phyloP scores from a whole-genome alignment of 257 asterid species.

The Ophiorrhiza pumila region DNA sequence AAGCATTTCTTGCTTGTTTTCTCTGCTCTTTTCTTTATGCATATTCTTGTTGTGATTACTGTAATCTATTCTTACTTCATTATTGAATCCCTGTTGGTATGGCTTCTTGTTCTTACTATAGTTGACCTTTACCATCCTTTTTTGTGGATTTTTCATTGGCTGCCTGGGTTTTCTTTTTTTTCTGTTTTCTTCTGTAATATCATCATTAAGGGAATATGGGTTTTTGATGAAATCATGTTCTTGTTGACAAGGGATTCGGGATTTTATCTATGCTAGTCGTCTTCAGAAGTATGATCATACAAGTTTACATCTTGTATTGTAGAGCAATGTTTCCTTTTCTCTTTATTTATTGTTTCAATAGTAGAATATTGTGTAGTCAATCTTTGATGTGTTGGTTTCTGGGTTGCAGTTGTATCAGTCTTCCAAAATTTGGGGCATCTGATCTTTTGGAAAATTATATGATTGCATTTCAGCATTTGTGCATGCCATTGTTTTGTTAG shows the following conservation, averaged over 20 bases:
- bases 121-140: not conserved
- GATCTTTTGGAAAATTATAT: not conserved
- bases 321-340: not conserved
- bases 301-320: not conserved
- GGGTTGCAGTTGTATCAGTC: not conserved
- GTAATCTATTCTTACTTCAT: not conserved
- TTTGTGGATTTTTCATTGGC: not conserved
- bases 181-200: not conserved
- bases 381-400: not conserved
- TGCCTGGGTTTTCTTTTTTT: not conserved
- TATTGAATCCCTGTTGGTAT: not conserved
- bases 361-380: not conserved
- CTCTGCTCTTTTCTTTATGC: not conserved
- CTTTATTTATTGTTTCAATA: not conserved
- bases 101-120: not conserved
- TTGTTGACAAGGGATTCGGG: not conserved
- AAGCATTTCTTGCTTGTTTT: not conserved
- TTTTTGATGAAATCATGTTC: not conserved
- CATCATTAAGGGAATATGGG: not conserved
- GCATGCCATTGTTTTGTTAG: not conserved
- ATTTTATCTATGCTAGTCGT: not conserved
- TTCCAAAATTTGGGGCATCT: not conserved
- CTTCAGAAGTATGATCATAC: not conserved
- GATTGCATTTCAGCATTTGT: not conserved
- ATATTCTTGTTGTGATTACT: not conserved